phyloP scores from a whole-genome alignment of 2,329 filamentous ascomycete species.

The Ophiostoma montium region DNA sequence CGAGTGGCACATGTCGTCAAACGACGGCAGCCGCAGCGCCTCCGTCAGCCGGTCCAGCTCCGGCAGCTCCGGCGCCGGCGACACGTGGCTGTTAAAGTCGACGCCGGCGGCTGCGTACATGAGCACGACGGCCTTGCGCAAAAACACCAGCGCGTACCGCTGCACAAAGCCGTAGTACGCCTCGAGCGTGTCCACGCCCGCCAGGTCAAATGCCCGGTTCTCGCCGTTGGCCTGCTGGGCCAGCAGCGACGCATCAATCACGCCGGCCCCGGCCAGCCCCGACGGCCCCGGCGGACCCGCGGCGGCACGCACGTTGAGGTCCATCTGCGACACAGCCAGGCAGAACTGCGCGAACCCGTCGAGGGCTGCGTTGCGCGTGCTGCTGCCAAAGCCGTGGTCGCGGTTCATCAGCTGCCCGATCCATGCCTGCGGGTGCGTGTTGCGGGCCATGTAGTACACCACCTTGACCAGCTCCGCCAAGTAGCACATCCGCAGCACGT shows the following conservation, averaged over 20 bases:
- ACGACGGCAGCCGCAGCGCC: constrained; percentile 58
- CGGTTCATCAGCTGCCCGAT: constrained; percentile 29
- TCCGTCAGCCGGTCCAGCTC: constrained; percentile 75
- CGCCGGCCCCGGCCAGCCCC: not conserved
- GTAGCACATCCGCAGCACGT: constrained; percentile 76
- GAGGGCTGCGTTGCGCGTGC: constrained; percentile 32
- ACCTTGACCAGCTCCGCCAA: constrained; percentile 83
- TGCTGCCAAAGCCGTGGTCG: constrained; percentile 16
- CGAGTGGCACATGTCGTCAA: constrained; percentile 62
- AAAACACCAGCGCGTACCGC: constrained; percentile 78
- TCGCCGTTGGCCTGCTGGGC: constrained; percentile 18
- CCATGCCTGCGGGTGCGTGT: constrained; percentile 37
- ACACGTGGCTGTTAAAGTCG: constrained; percentile 62
- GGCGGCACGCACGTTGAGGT: constrained; percentile 23
- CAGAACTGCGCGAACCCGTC: constrained; percentile 44
- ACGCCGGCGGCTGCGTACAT: constrained; percentile 81
- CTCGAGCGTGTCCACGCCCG: constrained; percentile 36
- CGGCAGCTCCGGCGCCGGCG: constrained; percentile 48
- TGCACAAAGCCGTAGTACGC: constrained; percentile 48
- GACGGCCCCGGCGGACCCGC: not conserved
- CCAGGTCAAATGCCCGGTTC: constrained; percentile 40
- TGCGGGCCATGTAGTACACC: constrained; percentile 43
- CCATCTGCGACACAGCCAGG: constrained; percentile 29
- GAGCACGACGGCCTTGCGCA: constrained; percentile 73
- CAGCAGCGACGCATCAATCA: constrained; percentile 21